Percentiles rank a stretch among this genome's conserved stretches.
These are phyloP conservation scores for Gymnopilus junonius DNA, from an alignment of 768 basidiomycete genomes.

Conservation along the genomic window DNA sequence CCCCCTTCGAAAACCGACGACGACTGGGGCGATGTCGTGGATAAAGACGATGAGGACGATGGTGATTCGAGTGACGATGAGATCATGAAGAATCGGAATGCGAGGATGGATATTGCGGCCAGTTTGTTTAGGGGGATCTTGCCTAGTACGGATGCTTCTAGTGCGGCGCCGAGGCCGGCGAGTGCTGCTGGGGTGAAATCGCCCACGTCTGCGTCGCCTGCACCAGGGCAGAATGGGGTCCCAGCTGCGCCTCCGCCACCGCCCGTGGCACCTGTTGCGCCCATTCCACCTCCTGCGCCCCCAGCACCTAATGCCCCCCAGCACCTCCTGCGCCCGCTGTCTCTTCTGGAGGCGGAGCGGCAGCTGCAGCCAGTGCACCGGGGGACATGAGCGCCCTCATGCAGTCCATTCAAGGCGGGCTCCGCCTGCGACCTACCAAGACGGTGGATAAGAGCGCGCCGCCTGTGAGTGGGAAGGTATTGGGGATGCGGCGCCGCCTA, in stretches of 20 bases:
- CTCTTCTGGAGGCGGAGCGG: constrained; percentile 43
- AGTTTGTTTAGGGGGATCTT: constrained; percentile 78
- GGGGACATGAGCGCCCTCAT: constrained; percentile 72
- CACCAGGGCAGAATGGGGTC: constrained; percentile 35
- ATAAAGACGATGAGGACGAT: constrained; percentile 69
- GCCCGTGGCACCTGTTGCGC: constrained; percentile 31
- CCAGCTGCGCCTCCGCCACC: constrained; percentile 24
- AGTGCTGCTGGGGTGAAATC: constrained; percentile 45
- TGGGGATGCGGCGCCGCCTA: constrained; percentile 77
- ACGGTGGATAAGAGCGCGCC: constrained; percentile 86
- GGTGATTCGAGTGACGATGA: constrained; percentile 88
- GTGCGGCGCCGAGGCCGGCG: constrained; percentile 55
- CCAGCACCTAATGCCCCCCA: constrained; percentile 37
- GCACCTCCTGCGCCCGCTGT: constrained; percentile 26
- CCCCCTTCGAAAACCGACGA: constrained; percentile 57
- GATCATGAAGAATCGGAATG: constrained; percentile 62
- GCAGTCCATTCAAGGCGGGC: constrained; percentile 77
- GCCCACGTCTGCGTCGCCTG: constrained; percentile 39
- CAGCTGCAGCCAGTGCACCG: constrained; percentile 34
- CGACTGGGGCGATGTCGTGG: constrained; percentile 86
- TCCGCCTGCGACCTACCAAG: constrained; percentile 69
- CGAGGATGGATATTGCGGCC: constrained; percentile 74
- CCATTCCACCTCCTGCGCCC: neutral
- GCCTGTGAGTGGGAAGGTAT: constrained; percentile 70
- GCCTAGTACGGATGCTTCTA: too few relatives aligned